Evolutionary conservation across 2,329 filamentous ascomycete genomes (phyloP).

Genomic region (Truncatella angustata): DNA sequence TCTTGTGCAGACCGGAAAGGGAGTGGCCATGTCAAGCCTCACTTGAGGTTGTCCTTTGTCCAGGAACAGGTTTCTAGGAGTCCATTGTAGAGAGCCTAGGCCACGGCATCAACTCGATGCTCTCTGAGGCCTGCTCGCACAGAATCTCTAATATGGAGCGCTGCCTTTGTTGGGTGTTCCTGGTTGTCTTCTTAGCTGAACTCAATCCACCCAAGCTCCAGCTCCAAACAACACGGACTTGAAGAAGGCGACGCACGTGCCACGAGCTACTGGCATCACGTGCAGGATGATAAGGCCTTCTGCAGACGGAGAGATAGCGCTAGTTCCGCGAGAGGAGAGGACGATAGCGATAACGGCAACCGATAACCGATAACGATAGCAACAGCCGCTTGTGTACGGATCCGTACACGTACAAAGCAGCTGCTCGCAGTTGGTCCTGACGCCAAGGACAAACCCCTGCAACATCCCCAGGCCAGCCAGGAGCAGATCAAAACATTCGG

Average conservation of each 20-base stretch:
- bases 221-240: too few species aligned
- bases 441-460: slow-evolving; percentile 1
- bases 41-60: background rate
- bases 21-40: background rate
- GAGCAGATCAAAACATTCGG: slow-evolving; percentile 19
- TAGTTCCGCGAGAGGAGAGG: too few species aligned
- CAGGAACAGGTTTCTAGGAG: background rate
- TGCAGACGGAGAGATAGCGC: too few species aligned
- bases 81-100: background rate
- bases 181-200: too few species aligned
- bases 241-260: too few species aligned
- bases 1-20: background rate
- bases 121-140: background rate
- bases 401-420: too few species aligned
- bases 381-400: too few species aligned
- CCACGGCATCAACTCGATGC: background rate
- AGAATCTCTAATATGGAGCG: too few species aligned
- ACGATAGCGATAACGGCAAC: background rate
- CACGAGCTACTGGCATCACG: too few species aligned
- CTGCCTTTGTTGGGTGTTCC: too few species aligned
- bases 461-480: slow-evolving; percentile 20
- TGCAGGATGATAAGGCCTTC: too few species aligned
- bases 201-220: too few species aligned
- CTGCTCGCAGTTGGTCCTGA: background rate
- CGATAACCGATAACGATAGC: background rate